These are phyloP conservation scores for Hsuehochloa calcarea DNA, from an alignment of 176 grass and related monocot species.

Conservation along the genomic window DNA sequence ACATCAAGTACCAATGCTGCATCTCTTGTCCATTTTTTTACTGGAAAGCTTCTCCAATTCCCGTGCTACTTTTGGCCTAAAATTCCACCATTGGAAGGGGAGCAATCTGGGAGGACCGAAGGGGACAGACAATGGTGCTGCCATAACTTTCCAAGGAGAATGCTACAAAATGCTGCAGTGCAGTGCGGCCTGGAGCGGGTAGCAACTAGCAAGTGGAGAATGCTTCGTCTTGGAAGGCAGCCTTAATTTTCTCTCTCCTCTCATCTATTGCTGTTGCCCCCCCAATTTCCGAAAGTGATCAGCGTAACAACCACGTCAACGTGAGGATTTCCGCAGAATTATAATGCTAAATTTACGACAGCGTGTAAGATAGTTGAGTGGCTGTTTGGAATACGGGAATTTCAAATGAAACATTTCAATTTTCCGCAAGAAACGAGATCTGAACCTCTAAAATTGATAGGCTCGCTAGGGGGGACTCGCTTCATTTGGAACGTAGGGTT, in stretches of 20 bases:
- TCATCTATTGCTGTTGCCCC: background rate
- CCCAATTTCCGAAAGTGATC: background rate
- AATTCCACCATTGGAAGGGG: slow-evolving; percentile 18
- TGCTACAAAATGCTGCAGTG: background rate
- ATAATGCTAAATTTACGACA: too few species aligned
- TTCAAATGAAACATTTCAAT: too few species aligned
- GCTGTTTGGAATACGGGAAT: too few species aligned
- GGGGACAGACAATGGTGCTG: slow-evolving; percentile 2
- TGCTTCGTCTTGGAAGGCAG: background rate
- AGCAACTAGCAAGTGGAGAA: background rate
- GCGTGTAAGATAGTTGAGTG: too few species aligned
- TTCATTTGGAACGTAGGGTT: too few species aligned
- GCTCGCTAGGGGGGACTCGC: too few species aligned
- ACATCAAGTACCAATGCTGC: slow-evolving; percentile 28
- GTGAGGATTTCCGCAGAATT: background rate
- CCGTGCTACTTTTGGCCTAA: slow-evolving; percentile 1
- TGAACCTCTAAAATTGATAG: too few species aligned
- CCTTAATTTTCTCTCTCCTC: too few species aligned
- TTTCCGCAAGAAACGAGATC: too few species aligned
- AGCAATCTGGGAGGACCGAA: background rate
- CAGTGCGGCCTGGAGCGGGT: background rate
- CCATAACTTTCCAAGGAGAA: slow-evolving; percentile 16
- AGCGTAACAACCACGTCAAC: background rate
- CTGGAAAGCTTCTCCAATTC: background rate
- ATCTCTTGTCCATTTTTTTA: background rate